A percentile compares a stretch with the other conserved stretches of the same genome.
phyloP scores from a whole-genome alignment of 495 filamentous ascomycete species.

The Aspergillus affinis region DNA sequence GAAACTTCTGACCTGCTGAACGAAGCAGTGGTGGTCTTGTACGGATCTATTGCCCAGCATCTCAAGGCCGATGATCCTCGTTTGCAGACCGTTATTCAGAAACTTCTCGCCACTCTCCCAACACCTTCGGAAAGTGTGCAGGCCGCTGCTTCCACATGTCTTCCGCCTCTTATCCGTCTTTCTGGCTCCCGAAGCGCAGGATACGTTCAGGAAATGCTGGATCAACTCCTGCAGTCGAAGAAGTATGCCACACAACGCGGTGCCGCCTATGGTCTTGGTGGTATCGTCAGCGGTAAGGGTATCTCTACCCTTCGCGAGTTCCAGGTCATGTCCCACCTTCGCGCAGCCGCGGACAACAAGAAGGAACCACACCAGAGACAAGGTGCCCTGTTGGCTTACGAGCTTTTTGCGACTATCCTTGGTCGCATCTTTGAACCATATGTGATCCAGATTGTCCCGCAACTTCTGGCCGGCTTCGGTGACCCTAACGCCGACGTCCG shows the following conservation, averaged over 20 bases:
- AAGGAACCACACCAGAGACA: constrained; percentile 87
- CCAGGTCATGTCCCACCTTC: constrained; percentile 78
- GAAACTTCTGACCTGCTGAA: constrained; percentile 82
- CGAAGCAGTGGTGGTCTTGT: constrained; percentile 95
- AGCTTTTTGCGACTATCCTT: constrained; percentile 81
- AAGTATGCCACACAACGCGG: constrained; percentile 88
- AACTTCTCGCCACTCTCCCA: constrained; percentile 79
- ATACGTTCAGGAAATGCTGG: constrained; percentile 78
- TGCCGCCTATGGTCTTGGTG: constrained; percentile 92
- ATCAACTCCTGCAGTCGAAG: constrained; percentile 77
- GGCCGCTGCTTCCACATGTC: constrained; percentile 89
- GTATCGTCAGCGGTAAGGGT: constrained; percentile 81
- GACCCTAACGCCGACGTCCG: constrained; percentile 85
- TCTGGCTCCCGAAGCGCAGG: constrained; percentile 71
- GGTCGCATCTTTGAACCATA: constrained; percentile 93
- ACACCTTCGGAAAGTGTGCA: constrained; percentile 98
- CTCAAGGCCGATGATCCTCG: constrained; percentile 78
- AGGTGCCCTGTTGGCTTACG: constrained; percentile 84
- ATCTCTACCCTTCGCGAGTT: constrained; percentile 80
- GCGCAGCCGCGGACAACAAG: constrained; percentile 81
- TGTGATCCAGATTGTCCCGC: constrained; percentile 90
- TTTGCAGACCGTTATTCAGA: constrained; percentile 78
- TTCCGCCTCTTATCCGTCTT: constrained; percentile 83
- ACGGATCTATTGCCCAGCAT: constrained; percentile 88
- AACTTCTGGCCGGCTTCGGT: constrained; percentile 85